A percentile compares a stretch with the other conserved stretches of the same genome.
phyloP scores from a whole-genome alignment of 805 yeast species.

The Ogataea naganishii region DNA sequence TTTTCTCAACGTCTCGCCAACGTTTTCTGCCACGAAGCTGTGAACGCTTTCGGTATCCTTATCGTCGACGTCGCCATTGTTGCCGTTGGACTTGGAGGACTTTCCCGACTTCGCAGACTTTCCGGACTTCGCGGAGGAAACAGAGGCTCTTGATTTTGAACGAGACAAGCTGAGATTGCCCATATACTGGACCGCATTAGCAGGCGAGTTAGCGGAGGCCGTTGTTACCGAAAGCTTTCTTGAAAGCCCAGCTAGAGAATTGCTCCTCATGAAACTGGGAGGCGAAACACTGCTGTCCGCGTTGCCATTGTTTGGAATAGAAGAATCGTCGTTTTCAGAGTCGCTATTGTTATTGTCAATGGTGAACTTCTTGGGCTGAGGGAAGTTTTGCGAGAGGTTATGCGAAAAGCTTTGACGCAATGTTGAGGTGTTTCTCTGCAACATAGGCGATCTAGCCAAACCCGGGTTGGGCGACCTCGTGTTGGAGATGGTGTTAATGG shows the following conservation, averaged over 20 bases:
- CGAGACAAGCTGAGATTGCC: too few relatives aligned
- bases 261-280: constrained; percentile 4
- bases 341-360: constrained; percentile 9
- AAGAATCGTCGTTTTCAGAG: constrained; percentile 17
- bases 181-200: too few relatives aligned
- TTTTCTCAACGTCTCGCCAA: constrained; percentile 25
- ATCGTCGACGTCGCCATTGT: constrained; percentile 3
- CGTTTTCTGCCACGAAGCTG: constrained; percentile 22
- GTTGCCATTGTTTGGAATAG: constrained; percentile 8
- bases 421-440: neutral
- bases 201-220: too few relatives aligned
- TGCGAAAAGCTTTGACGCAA: constrained; percentile 5
- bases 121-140: constrained; percentile 2
- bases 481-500: constrained; percentile 5
- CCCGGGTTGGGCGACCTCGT: constrained; percentile 14
- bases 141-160: too few relatives aligned
- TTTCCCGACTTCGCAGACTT: neutral
- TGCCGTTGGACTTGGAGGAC: neutral
- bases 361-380: constrained; percentile 23
- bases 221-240: constrained; percentile 14
- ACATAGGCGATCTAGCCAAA: constrained; percentile 2
- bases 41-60: constrained; percentile 14
- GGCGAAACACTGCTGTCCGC: constrained; percentile 1
- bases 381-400: constrained; percentile 27
- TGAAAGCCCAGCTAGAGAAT: constrained; percentile 17